A percentile compares a stretch with the other conserved stretches of the same genome.
phyloP scores from a whole-genome alignment of 371 early-diverging fungal genomes.

The Syncephalastrum monosporum region DNA sequence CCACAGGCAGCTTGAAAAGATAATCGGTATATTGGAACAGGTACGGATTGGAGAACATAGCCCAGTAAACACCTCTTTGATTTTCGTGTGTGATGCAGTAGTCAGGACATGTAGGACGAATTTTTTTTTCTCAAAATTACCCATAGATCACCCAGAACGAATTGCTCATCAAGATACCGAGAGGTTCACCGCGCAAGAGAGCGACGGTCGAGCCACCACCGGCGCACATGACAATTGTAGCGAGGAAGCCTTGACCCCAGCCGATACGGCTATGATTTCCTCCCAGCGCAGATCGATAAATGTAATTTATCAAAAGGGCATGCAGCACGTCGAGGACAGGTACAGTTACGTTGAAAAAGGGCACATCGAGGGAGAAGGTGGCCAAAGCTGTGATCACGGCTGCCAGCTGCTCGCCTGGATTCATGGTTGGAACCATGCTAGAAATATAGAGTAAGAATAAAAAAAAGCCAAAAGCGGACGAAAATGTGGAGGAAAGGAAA shows the following conservation, averaged over 20 bases:
- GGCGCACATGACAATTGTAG: constrained; percentile 52
- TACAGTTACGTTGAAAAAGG: constrained; percentile 20
- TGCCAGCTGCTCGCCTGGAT: too few species aligned
- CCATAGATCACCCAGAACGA: constrained; percentile 42
- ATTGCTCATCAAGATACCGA: constrained; percentile 39
- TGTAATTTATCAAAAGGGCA: constrained; percentile 52
- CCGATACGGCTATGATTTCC: constrained; percentile 39
- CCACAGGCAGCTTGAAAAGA: constrained; percentile 31
- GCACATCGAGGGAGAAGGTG: constrained; percentile 21
- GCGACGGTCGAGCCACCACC: constrained; percentile 55
- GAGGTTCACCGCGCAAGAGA: constrained; percentile 39
- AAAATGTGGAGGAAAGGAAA: neutral
- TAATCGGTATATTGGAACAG: constrained; percentile 29
- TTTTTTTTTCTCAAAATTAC: constrained; percentile 10
- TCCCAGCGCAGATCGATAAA: constrained; percentile 51
- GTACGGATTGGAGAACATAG: constrained; percentile 37
- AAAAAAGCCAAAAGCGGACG: neutral
- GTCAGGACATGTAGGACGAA: neutral
- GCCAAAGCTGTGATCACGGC: constrained; percentile 1
- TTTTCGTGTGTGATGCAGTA: constrained; percentile 6
- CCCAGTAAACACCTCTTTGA: constrained; percentile 30
- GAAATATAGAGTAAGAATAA: neutral
- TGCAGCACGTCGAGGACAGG: constrained; percentile 51
- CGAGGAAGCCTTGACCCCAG: constrained; percentile 53
- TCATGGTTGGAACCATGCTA: too few species aligned